phyloP scores from a whole-genome alignment of 2,329 filamentous ascomycete genomes.

The Monosporascus sp. region DNA sequence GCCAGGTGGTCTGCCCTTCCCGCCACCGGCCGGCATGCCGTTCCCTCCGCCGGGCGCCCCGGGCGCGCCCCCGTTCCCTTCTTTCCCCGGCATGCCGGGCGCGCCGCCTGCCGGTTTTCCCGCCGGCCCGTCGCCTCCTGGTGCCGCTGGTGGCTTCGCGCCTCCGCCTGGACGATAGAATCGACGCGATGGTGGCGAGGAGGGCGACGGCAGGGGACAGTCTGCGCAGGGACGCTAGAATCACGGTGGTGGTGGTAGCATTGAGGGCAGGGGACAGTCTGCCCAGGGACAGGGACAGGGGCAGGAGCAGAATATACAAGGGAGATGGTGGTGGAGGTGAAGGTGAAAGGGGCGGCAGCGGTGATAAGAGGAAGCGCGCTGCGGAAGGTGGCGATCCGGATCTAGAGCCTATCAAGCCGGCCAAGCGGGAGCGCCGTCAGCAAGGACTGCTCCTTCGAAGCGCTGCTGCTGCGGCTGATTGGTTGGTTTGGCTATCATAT shows the following conservation, averaged over 20 bases:
- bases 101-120: conserved; percentile 33
- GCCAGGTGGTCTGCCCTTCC: conserved; percentile 28
- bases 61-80: conserved; percentile 45
- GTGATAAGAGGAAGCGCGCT: neutral
- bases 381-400: neutral
- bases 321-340: neutral
- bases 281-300: neutral
- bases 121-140: conserved; percentile 30
- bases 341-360: neutral
- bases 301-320: neutral
- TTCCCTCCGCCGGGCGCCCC: conserved; percentile 31
- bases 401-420: neutral
- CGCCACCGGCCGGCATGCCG: conserved; percentile 25
- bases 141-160: conserved; percentile 18
- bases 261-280: neutral
- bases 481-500: too few relatives aligned
- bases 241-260: neutral
- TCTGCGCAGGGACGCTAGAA: neutral
- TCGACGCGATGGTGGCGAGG: neutral
- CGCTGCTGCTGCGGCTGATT: neutral
- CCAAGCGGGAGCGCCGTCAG: neutral
- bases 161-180: conserved; percentile 28
- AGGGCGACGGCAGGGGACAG: neutral
- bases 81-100: conserved; percentile 37
- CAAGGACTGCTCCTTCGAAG: neutral